These are phyloP conservation scores for Russula foetens DNA, from an alignment of 768 basidiomycete genomes.

Conservation along the genomic window DNA sequence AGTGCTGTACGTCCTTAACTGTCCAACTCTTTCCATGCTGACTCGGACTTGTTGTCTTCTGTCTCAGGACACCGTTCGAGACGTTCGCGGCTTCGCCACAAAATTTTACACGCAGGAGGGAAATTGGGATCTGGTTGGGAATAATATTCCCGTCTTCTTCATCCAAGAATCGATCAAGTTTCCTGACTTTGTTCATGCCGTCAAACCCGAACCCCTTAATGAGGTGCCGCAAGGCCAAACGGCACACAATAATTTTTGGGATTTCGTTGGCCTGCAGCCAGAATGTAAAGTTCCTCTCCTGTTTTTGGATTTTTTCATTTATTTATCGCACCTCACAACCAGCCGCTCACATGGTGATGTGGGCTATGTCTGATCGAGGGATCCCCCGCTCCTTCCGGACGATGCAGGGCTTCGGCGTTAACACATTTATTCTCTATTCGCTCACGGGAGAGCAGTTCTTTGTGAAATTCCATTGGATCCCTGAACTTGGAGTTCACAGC, in stretches of 20 bases:
- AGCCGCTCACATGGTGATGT: slow-evolving; percentile 73
- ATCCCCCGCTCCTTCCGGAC: slow-evolving; percentile 81
- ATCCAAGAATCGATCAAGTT: slow-evolving; percentile 81
- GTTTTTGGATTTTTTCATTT: neutral
- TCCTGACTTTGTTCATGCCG: slow-evolving; percentile 78
- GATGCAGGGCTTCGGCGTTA: slow-evolving; percentile 88
- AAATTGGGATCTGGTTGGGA: slow-evolving; percentile 84
- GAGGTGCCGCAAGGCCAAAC: slow-evolving; percentile 63
- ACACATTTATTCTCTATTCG: slow-evolving; percentile 75
- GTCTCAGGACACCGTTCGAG: slow-evolving; percentile 60
- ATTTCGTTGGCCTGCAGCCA: slow-evolving; percentile 64
- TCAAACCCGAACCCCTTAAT: slow-evolving; percentile 79
- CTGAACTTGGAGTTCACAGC: slow-evolving; percentile 76
- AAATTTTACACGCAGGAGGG: slow-evolving; percentile 82
- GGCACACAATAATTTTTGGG: slow-evolving; percentile 86
- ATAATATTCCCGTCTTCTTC: slow-evolving; percentile 77
- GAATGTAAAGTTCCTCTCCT: slow-evolving; percentile 36
- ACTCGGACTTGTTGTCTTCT: neutral
- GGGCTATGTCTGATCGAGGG: slow-evolving; percentile 78
- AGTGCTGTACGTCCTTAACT: slow-evolving; percentile 51
- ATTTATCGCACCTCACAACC: neutral
- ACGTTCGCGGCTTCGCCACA: slow-evolving; percentile 80
- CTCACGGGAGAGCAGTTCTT: slow-evolving; percentile 59
- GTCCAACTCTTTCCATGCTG: neutral
- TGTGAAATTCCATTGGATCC: slow-evolving; percentile 83